Percentiles rank a stretch among this genome's conserved stretches.
Evolutionary conservation across 148 eudicot species (phyloP).

Genomic region (Vaccinium corymbosum): DNA sequence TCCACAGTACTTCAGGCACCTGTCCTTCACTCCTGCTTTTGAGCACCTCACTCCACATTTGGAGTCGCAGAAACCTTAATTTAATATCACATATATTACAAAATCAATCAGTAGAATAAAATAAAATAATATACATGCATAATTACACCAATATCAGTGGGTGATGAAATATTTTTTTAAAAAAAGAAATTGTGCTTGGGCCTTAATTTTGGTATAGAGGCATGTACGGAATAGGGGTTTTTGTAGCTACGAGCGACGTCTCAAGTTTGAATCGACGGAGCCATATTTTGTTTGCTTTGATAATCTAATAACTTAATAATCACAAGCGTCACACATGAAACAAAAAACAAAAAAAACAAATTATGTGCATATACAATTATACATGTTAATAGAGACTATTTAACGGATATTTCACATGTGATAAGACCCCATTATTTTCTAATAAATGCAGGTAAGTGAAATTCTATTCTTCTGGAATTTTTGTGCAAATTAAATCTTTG

Average conservation of each 20-base stretch:
- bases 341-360: too few relatives aligned
- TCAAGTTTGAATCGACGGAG: too few relatives aligned
- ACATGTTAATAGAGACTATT: too few relatives aligned
- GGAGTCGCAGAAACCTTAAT: constrained; percentile 23
- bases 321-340: too few relatives aligned
- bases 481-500: neutral
- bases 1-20: constrained; percentile 45
- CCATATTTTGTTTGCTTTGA: too few relatives aligned
- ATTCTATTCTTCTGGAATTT: neutral
- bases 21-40: constrained; percentile 21
- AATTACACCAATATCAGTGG: neutral
- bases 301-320: too few relatives aligned
- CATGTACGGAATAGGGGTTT: neutral
- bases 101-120: neutral
- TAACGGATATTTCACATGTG: too few relatives aligned
- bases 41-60: constrained; percentile 45
- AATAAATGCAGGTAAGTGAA: neutral
- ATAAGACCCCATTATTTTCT: too few relatives aligned
- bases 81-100: neutral
- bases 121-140: neutral
- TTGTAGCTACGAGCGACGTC: too few relatives aligned
- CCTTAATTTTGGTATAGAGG: neutral
- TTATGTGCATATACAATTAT: too few relatives aligned
- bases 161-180: neutral
- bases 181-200: neutral